These are phyloP conservation scores for Erysimum cheiri DNA, from an alignment of 441 rosid genomes.

Conservation along the genomic window DNA sequence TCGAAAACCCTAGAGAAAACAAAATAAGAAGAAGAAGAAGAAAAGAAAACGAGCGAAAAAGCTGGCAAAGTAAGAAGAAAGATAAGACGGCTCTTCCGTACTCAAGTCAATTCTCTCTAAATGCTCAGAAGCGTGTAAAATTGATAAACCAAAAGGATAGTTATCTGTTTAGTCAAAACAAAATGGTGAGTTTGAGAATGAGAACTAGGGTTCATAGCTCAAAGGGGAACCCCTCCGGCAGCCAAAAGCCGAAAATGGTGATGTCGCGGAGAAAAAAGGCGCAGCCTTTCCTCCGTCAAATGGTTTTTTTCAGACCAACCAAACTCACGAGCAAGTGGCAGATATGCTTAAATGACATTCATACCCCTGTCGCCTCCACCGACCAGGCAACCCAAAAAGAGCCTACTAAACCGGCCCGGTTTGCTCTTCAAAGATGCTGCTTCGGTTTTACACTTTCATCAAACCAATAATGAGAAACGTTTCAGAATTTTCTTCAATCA, in stretches of 20 bases:
- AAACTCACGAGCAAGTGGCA: constrained; percentile 44
- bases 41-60: neutral
- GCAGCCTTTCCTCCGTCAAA: constrained; percentile 45
- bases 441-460: neutral
- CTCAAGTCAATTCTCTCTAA: constrained; percentile 30
- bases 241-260: constrained; percentile 38
- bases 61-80: constrained; percentile 23
- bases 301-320: constrained; percentile 20
- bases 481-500: neutral
- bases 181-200: constrained; percentile 27
- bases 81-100: constrained; percentile 37
- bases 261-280: constrained; percentile 39
- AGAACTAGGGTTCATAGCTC: constrained; percentile 37
- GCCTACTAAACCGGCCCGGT: constrained; percentile 16
- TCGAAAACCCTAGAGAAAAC: constrained; percentile 23
- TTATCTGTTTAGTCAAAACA: constrained; percentile 18
- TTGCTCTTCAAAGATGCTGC: neutral
- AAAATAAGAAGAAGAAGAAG: neutral
- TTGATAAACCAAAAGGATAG: constrained; percentile 37
- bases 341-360: constrained; percentile 28
- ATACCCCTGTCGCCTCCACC: constrained; percentile 32
- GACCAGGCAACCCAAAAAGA: constrained; percentile 10
- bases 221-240: constrained; percentile 41
- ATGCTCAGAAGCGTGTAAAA: constrained; percentile 30
- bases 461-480: neutral